Evolutionary conservation across 1,139 yeast genomes (phyloP), one percentile per base, ranked within the genome.

Genomic region (Scheffersomyces lignicola): DNA sequence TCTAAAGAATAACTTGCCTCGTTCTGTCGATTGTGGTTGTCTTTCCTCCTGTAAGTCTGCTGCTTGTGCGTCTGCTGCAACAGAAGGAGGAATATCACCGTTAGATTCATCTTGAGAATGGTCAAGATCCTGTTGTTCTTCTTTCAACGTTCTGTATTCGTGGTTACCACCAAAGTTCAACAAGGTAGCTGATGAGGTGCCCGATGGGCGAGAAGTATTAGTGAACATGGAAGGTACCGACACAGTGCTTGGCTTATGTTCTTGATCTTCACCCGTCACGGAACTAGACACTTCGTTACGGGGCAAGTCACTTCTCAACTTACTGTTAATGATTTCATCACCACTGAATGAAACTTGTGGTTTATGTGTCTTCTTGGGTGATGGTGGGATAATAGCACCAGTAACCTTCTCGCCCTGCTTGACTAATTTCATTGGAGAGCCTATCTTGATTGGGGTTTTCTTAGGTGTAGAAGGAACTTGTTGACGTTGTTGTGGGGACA

Each of bases 1-100:
- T 37, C 82, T 69, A 31, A 89, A 67, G 59, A 87, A 89, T 20
- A 89, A 59, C 29, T 88, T 71, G 3, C 97, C 97, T 39, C 77
- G 64, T 55, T 87, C 95, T n/a, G 48, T 43, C 3, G 41, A 36
- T 16, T 24, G 23, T 5, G 33, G 36, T 24, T 14, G 20, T 12
- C 26, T 25, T 14, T 7, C 28, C 7, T 14, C 18, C 16, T 25
- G 28, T 7, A 11, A 6, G 13, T 25, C 7, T 9, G 10, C n/a
- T 31, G 18, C 23, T 7, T 15, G 3, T 6, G 8, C 20, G 24
- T 10, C 13, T 25, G 11, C 24, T 16, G 9, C n/a, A 7, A n/a
- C 32, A 3, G 20, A 18, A 10, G 29, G 7, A 7, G 29, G 15
- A 4, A 24, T 18, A 11, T 15, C 32, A 16, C 18, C 23, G 6